phyloP scores from a whole-genome alignment of 2,329 filamentous ascomycete genomes.

The Didymella exigua region DNA sequence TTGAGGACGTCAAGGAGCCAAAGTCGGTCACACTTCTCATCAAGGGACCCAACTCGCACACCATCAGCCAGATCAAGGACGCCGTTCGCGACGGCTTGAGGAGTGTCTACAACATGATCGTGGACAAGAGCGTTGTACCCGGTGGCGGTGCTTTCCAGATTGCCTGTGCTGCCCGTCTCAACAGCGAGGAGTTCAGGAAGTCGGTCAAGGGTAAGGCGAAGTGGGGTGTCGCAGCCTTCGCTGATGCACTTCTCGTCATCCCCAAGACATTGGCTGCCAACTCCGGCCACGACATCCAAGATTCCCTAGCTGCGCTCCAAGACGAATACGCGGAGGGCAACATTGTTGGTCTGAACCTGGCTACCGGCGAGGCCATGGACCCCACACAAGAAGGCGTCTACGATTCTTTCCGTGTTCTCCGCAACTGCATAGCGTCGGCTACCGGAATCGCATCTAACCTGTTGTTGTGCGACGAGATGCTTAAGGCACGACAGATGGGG shows the following conservation, averaged over 20 bases:
- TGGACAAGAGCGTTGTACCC: constrained; percentile 94
- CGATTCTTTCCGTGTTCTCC: constrained; percentile 92
- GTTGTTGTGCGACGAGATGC: constrained; percentile 91
- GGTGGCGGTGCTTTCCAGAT: constrained; percentile 96
- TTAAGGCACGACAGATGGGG: constrained; percentile 96
- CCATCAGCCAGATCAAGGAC: constrained; percentile 95
- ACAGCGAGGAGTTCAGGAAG: constrained; percentile 84
- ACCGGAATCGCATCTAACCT: constrained; percentile 95
- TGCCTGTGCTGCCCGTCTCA: constrained; percentile 84
- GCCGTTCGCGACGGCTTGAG: constrained; percentile 93
- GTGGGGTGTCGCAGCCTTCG: constrained; percentile 92
- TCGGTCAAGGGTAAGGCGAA: constrained; percentile 97
- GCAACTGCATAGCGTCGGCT: constrained; percentile 92
- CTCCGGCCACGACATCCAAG: constrained; percentile 94
- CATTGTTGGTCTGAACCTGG: constrained; percentile 82
- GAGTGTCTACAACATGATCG: constrained; percentile 99
- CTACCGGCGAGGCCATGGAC: constrained; percentile 92
- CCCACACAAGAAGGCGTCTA: constrained; percentile 90
- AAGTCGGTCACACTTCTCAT: constrained; percentile 98
- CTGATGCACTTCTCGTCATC: constrained; percentile 91
- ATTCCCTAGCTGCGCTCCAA: constrained; percentile 83
- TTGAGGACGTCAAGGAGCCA: constrained; percentile 97
- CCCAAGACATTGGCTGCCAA: constrained; percentile 97
- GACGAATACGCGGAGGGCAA: constrained; percentile 86
- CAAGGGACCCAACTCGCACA: constrained; percentile 97